A percentile compares a stretch with the other conserved stretches of the same genome.
Conservation (phyloP, 2,329 filamentous ascomycete species). For the Ilyonectria mors-panacis region DNA sequence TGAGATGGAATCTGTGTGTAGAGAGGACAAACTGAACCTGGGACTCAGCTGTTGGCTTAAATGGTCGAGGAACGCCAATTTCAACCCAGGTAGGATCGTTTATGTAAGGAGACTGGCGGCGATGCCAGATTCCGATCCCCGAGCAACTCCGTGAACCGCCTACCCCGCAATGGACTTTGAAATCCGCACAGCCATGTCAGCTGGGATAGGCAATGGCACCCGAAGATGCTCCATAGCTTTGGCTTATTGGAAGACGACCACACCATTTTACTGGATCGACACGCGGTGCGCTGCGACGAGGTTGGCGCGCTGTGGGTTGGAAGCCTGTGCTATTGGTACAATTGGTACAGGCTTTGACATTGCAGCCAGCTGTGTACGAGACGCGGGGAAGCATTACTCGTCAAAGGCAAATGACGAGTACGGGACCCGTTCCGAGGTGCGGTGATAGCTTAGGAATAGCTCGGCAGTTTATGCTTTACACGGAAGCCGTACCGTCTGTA, state of each 20-base stretch:
- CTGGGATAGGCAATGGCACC: slow-evolving; percentile 46
- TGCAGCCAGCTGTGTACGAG: background rate
- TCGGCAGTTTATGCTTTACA: slow-evolving; percentile 22
- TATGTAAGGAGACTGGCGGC: slow-evolving; percentile 43
- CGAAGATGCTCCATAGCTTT: slow-evolving; percentile 29
- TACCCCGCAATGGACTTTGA: slow-evolving; percentile 49
- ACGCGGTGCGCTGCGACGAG: slow-evolving; percentile 33
- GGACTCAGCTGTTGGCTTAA: slow-evolving; percentile 30
- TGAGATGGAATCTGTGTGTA: slow-evolving; percentile 33
- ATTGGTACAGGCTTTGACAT: slow-evolving; percentile 40
- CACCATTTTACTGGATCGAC: slow-evolving; percentile 24
- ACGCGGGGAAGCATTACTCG: slow-evolving; percentile 18
- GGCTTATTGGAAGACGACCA: slow-evolving; percentile 37
- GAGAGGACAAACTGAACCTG: slow-evolving; percentile 25
- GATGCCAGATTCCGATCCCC: slow-evolving; percentile 49
- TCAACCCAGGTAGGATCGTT: slow-evolving; percentile 37
- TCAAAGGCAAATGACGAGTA: slow-evolving; percentile 30
- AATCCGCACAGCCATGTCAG: slow-evolving; percentile 41
- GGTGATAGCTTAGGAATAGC: slow-evolving; percentile 17
- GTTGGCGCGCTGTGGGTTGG: slow-evolving; percentile 40
- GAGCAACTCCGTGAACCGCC: slow-evolving; percentile 45
- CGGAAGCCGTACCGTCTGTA: slow-evolving; percentile 14
- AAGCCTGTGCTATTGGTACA: slow-evolving; percentile 44
- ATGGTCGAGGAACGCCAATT: slow-evolving; percentile 29
- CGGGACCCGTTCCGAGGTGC: slow-evolving; percentile 8